A percentile compares a stretch with the other conserved stretches of the same genome.
Conservation (phyloP, 371 early-diverging fungal genomes). For the Nosema granulosis region DNA sequence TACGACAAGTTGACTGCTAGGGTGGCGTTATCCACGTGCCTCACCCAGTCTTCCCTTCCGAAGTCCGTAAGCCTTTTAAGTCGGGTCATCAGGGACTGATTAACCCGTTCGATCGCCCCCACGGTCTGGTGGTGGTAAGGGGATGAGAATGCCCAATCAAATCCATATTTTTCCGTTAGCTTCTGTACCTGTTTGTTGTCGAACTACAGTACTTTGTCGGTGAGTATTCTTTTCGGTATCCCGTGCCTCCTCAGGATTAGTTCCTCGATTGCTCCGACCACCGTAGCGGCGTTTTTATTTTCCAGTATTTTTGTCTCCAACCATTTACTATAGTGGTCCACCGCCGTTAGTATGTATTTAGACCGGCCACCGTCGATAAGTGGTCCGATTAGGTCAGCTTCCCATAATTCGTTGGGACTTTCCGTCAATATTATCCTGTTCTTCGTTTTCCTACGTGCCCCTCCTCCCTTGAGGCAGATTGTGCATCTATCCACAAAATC, state of each 20-base stretch:
- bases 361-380: not conserved
- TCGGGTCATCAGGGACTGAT: not conserved
- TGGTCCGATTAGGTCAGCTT: conserved; percentile 28
- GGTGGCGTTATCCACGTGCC: not conserved
- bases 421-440: not conserved
- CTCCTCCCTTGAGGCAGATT: conserved; percentile 16
- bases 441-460: not conserved
- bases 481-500: conserved; percentile 14
- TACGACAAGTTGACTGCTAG: not conserved
- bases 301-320: conserved; percentile 2
- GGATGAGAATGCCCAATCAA: conserved; percentile 1
- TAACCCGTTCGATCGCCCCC: conserved; percentile 22
- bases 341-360: conserved; percentile 4
- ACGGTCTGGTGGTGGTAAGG: not conserved
- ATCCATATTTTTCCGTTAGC: not conserved
- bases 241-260: conserved; percentile 17
- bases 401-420: conserved; percentile 9
- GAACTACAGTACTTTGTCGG: conserved; percentile 28
- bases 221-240: conserved; percentile 3
- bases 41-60: conserved; percentile 1
- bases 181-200: not conserved
- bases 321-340: conserved; percentile 31
- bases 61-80: conserved; percentile 15
- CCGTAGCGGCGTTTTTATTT: not conserved
- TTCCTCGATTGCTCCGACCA: not conserved